Base-by-base conservation (phyloP, 495 filamentous ascomycete genomes). In the Margaritispora aquatica region DNA sequence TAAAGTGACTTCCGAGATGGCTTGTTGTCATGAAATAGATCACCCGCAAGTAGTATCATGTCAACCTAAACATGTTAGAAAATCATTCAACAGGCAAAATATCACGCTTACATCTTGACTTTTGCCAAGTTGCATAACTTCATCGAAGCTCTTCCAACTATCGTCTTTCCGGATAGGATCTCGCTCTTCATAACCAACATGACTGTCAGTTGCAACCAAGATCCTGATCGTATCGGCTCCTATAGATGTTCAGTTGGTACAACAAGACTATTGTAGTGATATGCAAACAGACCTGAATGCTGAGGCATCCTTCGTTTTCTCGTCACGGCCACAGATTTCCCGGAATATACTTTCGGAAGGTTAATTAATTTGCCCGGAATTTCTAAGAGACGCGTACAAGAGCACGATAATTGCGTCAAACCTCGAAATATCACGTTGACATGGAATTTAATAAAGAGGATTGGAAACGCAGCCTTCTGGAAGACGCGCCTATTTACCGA, bases 1-100 rank as follows among this genome's bases (percentile, higher is more conserved):
- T 95, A 97, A 88, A 99, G 90, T 31, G 91, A 81, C 66, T 96
- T 95, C 47, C 95, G 81, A n/a, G 90, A 96, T 4, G 94, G 94
- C 68, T 96, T 96, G 66, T 99, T 99, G 62, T 99, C 94, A 70
- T 99, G 94, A 73, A 99, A 99, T 1, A 99, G 80, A 68, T 99
- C 94, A 24, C 94, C 94, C 8, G 85, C 93, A 20, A 97, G 80
- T 11, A 99, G 79, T 7, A 99, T 87, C 95, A 97, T 97, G 73
- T 99, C 94, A 56, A 89, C 77, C 76, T 80, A 46, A 10, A 36
- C 20, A 3, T 21, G 9, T 34, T 48, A 58, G 51, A 58, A 23
- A 55, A n/a, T 22, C 9, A 22, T 48, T 26, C 17, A 7, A 57
- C 41, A 27, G 34, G 1, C 9, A 49, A 20, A 29, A 55, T 1